These are phyloP conservation scores for Penicillium freii DNA, from an alignment of 2,329 filamentous ascomycete species.

Conservation along the genomic window DNA sequence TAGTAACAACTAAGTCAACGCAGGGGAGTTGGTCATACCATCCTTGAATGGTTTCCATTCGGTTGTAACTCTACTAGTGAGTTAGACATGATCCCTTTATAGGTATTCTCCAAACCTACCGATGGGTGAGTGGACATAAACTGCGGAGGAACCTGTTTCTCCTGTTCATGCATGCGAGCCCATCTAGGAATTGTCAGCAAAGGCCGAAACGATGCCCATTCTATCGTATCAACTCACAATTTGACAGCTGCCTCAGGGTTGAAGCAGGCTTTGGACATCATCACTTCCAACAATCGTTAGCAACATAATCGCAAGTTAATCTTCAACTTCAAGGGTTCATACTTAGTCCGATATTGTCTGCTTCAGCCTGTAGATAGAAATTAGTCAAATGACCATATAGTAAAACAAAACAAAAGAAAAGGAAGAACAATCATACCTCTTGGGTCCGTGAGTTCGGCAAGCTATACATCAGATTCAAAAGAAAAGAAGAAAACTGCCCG, in stretches of 20 bases:
- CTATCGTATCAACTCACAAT: constrained; percentile 38
- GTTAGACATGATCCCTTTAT: neutral
- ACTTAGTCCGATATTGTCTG: constrained; percentile 61
- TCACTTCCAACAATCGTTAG: constrained; percentile 42
- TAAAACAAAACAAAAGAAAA: no score
- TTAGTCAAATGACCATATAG: constrained; percentile 5
- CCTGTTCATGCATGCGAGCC: constrained; percentile 51
- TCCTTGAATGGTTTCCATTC: constrained; percentile 54
- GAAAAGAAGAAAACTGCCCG: constrained; percentile 37
- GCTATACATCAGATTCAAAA: constrained; percentile 52
- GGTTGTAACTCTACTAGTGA: constrained; percentile 47
- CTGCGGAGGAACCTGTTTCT: constrained; percentile 51
- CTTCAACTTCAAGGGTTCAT: constrained; percentile 13
- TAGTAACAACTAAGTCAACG: constrained; percentile 9
- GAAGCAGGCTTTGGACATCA: constrained; percentile 63
- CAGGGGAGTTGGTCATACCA: constrained; percentile 39
- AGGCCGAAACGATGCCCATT: neutral
- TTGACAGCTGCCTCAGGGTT: constrained; percentile 55
- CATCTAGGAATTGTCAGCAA: constrained; percentile 37
- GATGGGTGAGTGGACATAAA: constrained; percentile 62
- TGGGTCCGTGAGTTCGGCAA: constrained; percentile 58
- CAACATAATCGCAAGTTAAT: neutral
- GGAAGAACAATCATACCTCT: constrained; percentile 42
- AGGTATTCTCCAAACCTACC: constrained; percentile 23
- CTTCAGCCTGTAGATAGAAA: constrained; percentile 48